Percentiles rank a stretch among this genome's conserved stretches.
Evolutionary conservation across 1,139 yeast genomes (phyloP).

Genomic region (Blastobotrys arbuscula): DNA sequence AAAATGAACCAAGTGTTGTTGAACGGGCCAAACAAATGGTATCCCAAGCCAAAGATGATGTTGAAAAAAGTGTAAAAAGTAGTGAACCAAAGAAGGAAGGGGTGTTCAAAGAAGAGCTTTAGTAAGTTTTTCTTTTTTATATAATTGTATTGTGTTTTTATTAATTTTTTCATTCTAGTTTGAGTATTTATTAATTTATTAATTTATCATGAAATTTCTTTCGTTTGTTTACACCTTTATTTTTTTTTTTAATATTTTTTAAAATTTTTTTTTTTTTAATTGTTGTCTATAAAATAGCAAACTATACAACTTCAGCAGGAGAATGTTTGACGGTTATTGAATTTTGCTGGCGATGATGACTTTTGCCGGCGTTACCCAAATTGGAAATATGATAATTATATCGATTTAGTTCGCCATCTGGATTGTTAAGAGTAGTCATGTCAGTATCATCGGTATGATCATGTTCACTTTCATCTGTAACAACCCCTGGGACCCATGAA

Average conservation of each 20-base stretch:
- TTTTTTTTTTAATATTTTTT: not conserved
- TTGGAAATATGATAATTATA: not conserved
- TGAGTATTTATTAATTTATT: not conserved
- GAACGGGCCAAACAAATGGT: not conserved
- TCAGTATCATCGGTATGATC: not conserved
- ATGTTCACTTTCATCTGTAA: not conserved
- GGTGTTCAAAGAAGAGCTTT: conserved; percentile 22
- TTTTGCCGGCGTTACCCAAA: not conserved
- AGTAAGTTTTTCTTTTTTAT: conserved; percentile 4
- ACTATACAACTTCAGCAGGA: conserved; percentile 3
- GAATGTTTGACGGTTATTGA: not conserved
- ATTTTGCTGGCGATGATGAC: not conserved
- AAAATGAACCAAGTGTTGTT: not conserved
- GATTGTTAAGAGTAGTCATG: not conserved
- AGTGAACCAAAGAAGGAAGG: conserved; percentile 13
- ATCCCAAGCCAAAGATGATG: not conserved
- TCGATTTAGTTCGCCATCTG: not conserved
- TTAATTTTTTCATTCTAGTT: not conserved
- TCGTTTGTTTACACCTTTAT: not conserved
- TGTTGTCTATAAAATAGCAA: too few species aligned
- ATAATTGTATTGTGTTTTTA: not conserved
- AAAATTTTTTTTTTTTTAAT: not conserved
- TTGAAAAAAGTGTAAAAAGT: not conserved
- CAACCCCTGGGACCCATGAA: conserved; percentile 22
- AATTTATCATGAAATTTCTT: too few species aligned